These are phyloP conservation scores for Cyathus striatus DNA, from an alignment of 768 basidiomycete genomes.

Conservation along the genomic window DNA sequence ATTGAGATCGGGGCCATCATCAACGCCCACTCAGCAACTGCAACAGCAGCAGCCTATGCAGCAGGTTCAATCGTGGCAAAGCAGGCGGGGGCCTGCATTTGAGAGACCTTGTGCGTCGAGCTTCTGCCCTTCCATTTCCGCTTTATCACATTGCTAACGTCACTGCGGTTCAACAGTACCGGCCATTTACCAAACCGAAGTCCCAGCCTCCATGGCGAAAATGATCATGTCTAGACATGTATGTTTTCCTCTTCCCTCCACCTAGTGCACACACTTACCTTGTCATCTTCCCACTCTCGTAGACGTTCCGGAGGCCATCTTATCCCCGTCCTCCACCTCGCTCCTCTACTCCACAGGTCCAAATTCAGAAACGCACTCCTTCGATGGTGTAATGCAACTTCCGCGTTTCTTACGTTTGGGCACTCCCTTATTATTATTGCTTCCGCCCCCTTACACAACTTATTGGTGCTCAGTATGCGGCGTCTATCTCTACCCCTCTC, in stretches of 20 bases:
- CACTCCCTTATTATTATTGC: too few species aligned
- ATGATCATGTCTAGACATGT: slow-evolving; percentile 51
- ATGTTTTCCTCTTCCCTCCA: slow-evolving; percentile 10
- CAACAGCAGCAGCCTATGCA: slow-evolving; percentile 11
- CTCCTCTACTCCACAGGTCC: background rate
- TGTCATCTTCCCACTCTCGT: background rate
- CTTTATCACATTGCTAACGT: background rate
- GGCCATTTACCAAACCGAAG: slow-evolving; percentile 34
- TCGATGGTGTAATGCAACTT: slow-evolving; percentile 1
- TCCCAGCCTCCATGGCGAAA: slow-evolving; percentile 45
- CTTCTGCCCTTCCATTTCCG: background rate
- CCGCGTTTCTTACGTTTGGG: too few species aligned
- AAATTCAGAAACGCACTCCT: background rate
- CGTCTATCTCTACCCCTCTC: too few species aligned
- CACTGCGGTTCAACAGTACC: slow-evolving; percentile 24
- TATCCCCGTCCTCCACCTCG: background rate
- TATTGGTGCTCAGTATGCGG: too few species aligned
- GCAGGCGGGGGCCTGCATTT: slow-evolving; percentile 17
- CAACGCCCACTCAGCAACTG: too few species aligned
- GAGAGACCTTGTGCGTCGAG: slow-evolving; percentile 17
- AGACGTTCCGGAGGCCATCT: background rate
- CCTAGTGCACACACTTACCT: background rate
- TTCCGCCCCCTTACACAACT: too few species aligned
- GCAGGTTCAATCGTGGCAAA: slow-evolving; percentile 8
- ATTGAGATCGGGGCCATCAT: slow-evolving; percentile 5